Evolutionary conservation across 257 asterid species (phyloP).

Genomic region (Ligustrum vulgare): DNA sequence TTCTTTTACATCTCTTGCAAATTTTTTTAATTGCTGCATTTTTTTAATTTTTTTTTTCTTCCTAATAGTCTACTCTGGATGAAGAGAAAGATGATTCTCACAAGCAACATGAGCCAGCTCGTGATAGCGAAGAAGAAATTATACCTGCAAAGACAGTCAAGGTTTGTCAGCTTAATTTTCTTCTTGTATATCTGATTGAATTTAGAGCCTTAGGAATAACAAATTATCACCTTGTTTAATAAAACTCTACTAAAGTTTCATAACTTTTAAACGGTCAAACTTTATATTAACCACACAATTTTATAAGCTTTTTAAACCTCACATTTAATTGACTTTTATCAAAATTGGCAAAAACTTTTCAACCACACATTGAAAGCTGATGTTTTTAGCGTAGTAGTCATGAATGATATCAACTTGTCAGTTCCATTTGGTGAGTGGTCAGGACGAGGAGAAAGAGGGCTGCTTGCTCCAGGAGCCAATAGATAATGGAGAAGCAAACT

Average conservation of each 20-base stretch:
- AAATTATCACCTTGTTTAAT: neutral
- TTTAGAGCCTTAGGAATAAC: conserved; percentile 12
- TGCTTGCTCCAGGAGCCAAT: conserved; percentile 43
- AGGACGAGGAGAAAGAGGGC: conserved; percentile 52
- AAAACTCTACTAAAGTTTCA: too few species aligned
- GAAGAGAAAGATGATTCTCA: conserved; percentile 40
- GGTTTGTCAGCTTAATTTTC: conserved; percentile 38
- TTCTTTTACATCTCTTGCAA: neutral
- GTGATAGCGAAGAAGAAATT: conserved; percentile 39
- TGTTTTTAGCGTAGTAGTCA: neutral
- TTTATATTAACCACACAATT: too few species aligned
- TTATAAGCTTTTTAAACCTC: too few species aligned
- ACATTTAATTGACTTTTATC: too few species aligned
- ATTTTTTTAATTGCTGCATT: neutral
- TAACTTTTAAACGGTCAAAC: too few species aligned
- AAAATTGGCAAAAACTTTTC: too few species aligned
- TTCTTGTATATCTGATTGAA: conserved; percentile 18
- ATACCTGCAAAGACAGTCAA: conserved; percentile 37
- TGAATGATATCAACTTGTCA: conserved; percentile 8
- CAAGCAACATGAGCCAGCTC: conserved; percentile 35
- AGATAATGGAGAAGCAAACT: conserved; percentile 37
- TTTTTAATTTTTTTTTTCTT: conserved; percentile 17
- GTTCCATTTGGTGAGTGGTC: conserved; percentile 28
- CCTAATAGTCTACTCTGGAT: conserved; percentile 45
- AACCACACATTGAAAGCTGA: conserved; percentile 9